Evolutionary conservation across 345 rosid genomes (phyloP), one percentile per base, ranked within the genome.

Genomic region (Eucalyptus polybractea): DNA sequence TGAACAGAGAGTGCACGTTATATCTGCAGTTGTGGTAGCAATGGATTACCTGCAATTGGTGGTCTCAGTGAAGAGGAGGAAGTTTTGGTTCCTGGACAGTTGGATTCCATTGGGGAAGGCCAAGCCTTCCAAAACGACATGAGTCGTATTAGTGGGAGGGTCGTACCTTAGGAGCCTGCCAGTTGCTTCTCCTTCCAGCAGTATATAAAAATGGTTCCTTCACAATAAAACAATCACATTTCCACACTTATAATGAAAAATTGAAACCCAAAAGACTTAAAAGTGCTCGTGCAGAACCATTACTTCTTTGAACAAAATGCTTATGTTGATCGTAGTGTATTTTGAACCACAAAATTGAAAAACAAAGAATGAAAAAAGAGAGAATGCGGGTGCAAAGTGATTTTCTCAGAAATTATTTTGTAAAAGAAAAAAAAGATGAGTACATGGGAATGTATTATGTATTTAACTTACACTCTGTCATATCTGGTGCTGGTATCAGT

Each of bases 61-160:
- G 37, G 99, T 98, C 91, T 97, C 98, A 6, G 99, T 95, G 93
- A 94, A 98, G 86, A 98, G 91, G 80, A 98, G 96, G 94, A 96
- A 97, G 50, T 90, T 92, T 88, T 98, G 99, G 93, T 95, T 98
- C 88, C 86, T 90, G 6, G 99, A 97, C 45, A 98, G 90, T 29
- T 98, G 99, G 7, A 97, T 93, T 56, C 99, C 99, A 91, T 97
- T 98, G 47, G 99, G 99, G 90, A 98, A 98, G 88, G 99, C 99
- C 93, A 98, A 92, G 37, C 97, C 99, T 89, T 95, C 97, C 88
- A 96, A 89, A 80, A 98, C 97, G 81, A 95, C 65, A 88, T 98
- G 97, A 89, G 98, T 96, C 85, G 94, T 92, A 90, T 92, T 93
- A 10, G 99, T 96, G 14, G 96, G 93, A 89, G 98, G 97, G 89